Percentiles rank a stretch among this genome's conserved stretches.
Conservation (phyloP, 2,329 filamentous ascomycete species). For the Hymenoscyphus scutula region DNA sequence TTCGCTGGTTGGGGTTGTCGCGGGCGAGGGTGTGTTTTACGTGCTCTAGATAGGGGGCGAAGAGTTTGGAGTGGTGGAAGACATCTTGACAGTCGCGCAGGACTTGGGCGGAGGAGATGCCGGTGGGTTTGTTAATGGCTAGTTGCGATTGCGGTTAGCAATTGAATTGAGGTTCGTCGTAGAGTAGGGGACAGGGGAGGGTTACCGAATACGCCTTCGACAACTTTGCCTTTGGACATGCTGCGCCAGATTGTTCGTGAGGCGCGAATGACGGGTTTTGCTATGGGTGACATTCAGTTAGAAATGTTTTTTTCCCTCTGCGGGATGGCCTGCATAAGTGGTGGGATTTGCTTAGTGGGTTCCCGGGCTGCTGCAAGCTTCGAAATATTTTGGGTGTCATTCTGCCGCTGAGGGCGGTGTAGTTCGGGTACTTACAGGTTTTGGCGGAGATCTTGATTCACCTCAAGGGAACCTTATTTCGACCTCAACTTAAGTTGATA, state of each 20-base stretch:
- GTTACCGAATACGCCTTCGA: conserved; percentile 63
- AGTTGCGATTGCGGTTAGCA: neutral
- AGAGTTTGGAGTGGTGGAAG: conserved; percentile 78
- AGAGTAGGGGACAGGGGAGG: conserved; percentile 9
- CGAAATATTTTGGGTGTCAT: neutral
- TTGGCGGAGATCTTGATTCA: too few species aligned
- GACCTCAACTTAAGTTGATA: too few species aligned
- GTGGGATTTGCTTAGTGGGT: neutral
- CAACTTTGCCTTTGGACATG: conserved; percentile 43
- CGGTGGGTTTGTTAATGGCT: conserved; percentile 93
- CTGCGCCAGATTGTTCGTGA: conserved; percentile 21
- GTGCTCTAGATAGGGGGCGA: conserved; percentile 71
- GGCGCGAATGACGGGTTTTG: neutral
- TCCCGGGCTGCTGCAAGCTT: neutral
- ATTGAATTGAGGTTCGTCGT: neutral
- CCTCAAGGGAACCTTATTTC: neutral
- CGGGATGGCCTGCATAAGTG: neutral
- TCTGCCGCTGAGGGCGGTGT: neutral
- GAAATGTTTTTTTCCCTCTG: conserved; percentile 2
- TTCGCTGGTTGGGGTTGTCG: conserved; percentile 58
- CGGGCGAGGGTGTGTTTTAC: conserved; percentile 55
- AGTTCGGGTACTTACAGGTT: neutral
- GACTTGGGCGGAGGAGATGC: conserved; percentile 84
- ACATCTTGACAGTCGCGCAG: conserved; percentile 81
- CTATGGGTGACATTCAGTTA: neutral